Evolutionary conservation across 176 grass and related monocot genomes (phyloP).

Genomic region (Carex parvula): DNA sequence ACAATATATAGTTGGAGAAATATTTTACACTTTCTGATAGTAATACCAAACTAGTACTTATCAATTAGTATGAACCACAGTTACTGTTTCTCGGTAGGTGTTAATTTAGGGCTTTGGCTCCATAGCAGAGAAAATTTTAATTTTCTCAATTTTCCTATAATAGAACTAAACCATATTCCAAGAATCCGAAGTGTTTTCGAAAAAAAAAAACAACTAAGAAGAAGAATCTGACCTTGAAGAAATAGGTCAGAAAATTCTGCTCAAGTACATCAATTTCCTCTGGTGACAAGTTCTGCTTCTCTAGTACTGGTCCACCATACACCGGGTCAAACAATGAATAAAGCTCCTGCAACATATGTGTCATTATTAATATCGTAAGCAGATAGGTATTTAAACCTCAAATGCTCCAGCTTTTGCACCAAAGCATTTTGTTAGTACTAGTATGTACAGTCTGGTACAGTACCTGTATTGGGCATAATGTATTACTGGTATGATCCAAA

Average conservation of each 20-base stretch:
- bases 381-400: neutral
- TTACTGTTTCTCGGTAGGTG: neutral
- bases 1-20: neutral
- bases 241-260: slow-evolving; percentile 81
- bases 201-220: neutral
- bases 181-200: neutral
- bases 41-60: neutral
- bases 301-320: slow-evolving; percentile 61
- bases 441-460: neutral
- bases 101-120: neutral
- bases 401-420: slow-evolving; percentile 4
- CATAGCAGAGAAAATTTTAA: neutral
- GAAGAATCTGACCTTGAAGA: slow-evolving; percentile 54
- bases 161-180: neutral
- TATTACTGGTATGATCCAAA: neutral
- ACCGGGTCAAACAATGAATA: slow-evolving; percentile 89
- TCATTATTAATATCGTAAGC: slow-evolving; percentile 16
- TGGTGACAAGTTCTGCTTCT: slow-evolving; percentile 61
- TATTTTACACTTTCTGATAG: neutral
- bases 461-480: neutral
- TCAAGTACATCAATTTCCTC: slow-evolving; percentile 75
- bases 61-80: neutral
- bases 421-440: slow-evolving; percentile 1
- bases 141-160: neutral
- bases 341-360: slow-evolving; percentile 60